phyloP scores from a whole-genome alignment of 129 eudicot genomes.

The Erigeron canadensis region DNA sequence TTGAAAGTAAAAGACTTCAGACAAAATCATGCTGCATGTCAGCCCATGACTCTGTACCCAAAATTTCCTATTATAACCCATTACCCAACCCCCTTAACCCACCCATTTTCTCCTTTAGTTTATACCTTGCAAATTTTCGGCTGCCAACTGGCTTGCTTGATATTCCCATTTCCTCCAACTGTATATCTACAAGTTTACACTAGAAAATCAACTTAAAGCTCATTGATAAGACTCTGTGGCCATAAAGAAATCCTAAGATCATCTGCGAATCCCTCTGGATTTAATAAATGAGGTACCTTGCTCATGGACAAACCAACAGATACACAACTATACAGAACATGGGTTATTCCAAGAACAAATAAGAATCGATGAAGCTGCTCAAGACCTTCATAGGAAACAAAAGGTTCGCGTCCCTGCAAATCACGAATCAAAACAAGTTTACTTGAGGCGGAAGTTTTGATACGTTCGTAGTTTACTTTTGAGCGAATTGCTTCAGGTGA shows the following conservation, averaged over 20 bases:
- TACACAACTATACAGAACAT: conserved; percentile 85
- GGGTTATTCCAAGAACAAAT: conserved; percentile 96
- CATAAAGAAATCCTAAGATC: neutral
- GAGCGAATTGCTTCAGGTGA: neutral
- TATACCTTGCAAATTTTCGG: conserved; percentile 61
- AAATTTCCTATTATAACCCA: neutral
- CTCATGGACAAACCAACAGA: conserved; percentile 88
- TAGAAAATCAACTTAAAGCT: neutral
- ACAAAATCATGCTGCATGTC: neutral
- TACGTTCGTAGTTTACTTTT: neutral
- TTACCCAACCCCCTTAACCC: neutral
- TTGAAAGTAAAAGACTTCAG: neutral
- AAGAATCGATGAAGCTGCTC: conserved; percentile 97
- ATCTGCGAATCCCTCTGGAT: neutral
- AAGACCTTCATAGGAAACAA: conserved; percentile 95
- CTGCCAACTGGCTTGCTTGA: conserved; percentile 55
- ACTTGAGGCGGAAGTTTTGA: neutral
- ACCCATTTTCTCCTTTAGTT: neutral
- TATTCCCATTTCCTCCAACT: conserved; percentile 99
- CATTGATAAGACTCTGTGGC: neutral
- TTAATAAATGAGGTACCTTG: conserved; percentile 51
- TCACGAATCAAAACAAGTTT: neutral
- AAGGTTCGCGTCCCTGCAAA: conserved; percentile 93
- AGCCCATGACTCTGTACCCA: neutral
- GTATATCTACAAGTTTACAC: conserved; percentile 56